These are phyloP conservation scores for Pseudocercospora macadamiae DNA, from an alignment of 2,329 filamentous ascomycete genomes.

Conservation along the genomic window DNA sequence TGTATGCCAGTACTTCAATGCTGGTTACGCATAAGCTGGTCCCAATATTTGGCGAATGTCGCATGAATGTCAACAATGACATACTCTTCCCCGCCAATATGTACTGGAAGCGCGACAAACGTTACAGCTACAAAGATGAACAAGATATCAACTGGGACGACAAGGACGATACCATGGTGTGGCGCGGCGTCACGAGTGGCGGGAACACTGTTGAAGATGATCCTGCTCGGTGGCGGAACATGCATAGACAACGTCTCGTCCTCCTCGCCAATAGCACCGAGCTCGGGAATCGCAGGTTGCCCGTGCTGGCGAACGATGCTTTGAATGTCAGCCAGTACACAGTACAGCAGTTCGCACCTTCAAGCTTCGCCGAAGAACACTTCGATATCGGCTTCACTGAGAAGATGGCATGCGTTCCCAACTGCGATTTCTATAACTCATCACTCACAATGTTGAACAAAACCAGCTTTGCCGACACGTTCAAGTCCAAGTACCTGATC, in stretches of 20 bases:
- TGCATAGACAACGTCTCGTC: conserved; percentile 73
- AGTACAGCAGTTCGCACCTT: conserved; percentile 30
- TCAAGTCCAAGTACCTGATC: conserved; percentile 66
- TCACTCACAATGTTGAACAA: conserved; percentile 64
- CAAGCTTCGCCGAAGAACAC: conserved; percentile 39
- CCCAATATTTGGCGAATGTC: conserved; percentile 52
- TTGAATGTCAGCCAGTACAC: conserved; percentile 8
- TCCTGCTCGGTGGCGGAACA: conserved; percentile 65
- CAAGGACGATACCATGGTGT: conserved; percentile 44
- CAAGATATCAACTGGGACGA: conserved; percentile 53
- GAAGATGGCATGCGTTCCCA: conserved; percentile 42
- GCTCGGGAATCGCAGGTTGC: conserved; percentile 20
- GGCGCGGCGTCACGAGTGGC: conserved; percentile 48
- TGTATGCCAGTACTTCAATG: conserved; percentile 60
- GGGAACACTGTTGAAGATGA: conserved; percentile 36
- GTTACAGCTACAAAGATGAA: conserved; percentile 59
- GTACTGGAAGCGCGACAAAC: conserved; percentile 49
- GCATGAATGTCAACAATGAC: conserved; percentile 51
- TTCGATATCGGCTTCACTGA: conserved; percentile 45
- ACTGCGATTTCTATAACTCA: conserved; percentile 42
- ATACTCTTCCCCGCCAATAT: conserved; percentile 51
- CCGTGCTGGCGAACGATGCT: neutral
- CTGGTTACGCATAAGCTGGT: conserved; percentile 26
- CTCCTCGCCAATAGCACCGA: conserved; percentile 40
- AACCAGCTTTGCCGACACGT: conserved; percentile 50